Base-by-base conservation (phyloP, 345 rosid species). In the Draba incana region DNA sequence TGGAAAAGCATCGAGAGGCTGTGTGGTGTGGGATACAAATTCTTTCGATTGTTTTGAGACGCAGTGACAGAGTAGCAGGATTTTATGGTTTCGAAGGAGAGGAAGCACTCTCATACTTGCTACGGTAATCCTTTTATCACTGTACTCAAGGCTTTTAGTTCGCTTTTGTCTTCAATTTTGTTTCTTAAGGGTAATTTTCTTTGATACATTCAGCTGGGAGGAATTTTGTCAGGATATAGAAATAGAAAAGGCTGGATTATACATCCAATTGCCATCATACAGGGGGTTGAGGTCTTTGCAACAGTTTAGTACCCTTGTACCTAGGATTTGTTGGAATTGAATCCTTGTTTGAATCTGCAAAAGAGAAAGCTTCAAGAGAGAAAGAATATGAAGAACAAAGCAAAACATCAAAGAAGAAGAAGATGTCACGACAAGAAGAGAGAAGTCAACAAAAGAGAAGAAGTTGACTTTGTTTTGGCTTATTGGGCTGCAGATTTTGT, bases 221-320 rank as follows among this genome's bases (percentile, higher is more conserved):
- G 92, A 87, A 13, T 93, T 87, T 69, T 86, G 92, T 74, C 76
- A 78, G 48, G 98, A 93, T 86, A 81, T 81, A 39, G 90, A 84
- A 56, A 58, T 87, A 52, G 97, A 89, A 79, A 87, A 77, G 81
- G 92, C 84, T 75, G 85, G 87, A 74, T 71, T 68, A 53, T 90
- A 80, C 72, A 59, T 83, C 47, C 84, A 74, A 42, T 52, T 78
- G 71, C 77, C 78, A 65, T 76, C 80, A 37, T 15, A 50, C n/a
- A 68, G 23, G 33, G 77, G 65, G 16, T 41, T 75, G 31, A 69
- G 56, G 45, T 71, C 81, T 68, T 39, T 6, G 77, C 70, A 48
- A 53, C 59, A 56, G 62, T 77, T 79, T 30, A 83, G 75, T 62
- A 55, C 51, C 63, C 65, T 79, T 38, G 77, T 56, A 60, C 81